These are phyloP conservation scores for Blastocystis sp. DNA, from an alignment of 352 stramenopile genomes.

Conservation along the genomic window DNA sequence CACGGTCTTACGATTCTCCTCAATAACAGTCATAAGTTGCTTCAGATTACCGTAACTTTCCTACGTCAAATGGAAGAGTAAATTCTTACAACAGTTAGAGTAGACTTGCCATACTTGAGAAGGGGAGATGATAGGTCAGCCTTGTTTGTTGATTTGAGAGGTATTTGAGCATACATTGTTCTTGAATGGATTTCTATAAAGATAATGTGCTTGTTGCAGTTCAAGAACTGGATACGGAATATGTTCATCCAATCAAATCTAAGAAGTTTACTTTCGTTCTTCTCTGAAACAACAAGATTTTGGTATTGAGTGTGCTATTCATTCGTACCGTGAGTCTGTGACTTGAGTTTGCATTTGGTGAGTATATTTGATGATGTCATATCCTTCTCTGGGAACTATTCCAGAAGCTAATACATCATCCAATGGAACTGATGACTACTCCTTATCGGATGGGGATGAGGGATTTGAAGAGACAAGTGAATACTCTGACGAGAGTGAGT, in stretches of 20 bases:
- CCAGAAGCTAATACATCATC: slow-evolving; percentile 14
- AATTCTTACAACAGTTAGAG: neutral
- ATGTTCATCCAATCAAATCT: neutral
- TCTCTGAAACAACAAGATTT: neutral
- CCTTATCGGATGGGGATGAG: neutral
- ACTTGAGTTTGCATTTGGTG: too few relatives aligned
- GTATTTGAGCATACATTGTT: slow-evolving; percentile 4
- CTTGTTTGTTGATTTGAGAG: slow-evolving; percentile 1
- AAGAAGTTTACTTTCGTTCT: neutral
- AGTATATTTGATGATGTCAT: too few relatives aligned
- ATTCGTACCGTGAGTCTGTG: too few relatives aligned
- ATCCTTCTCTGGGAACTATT: neutral
- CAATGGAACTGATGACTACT: neutral
- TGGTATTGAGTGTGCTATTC: neutral
- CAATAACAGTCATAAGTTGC: neutral
- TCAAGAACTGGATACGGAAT: neutral
- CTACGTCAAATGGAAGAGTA: neutral
- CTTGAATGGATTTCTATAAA: neutral
- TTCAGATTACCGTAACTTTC: neutral
- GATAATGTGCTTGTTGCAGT: neutral
- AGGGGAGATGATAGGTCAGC: neutral
- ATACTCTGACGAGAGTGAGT: neutral
- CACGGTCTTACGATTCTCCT: slow-evolving; percentile 3
- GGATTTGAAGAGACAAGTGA: neutral
- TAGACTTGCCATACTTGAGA: slow-evolving; percentile 1